Conservation (phyloP, 2,329 filamentous ascomycete species). For the Fusarium haematococcum region DNA sequence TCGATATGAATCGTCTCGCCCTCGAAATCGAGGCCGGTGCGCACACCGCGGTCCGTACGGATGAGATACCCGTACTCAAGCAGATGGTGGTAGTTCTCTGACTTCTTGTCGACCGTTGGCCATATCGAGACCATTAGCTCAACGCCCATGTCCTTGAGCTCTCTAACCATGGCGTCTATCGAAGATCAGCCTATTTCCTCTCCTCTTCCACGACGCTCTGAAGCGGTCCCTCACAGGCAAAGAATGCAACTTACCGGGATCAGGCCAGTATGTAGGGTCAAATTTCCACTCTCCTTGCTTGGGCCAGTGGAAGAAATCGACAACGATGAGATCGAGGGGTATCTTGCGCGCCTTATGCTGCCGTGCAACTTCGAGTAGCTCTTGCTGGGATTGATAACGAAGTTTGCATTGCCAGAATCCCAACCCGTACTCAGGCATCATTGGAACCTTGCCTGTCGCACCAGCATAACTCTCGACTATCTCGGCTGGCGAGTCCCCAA, state of each 20-base stretch:
- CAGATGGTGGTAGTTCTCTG: constrained; percentile 72
- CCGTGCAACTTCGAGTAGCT: constrained; percentile 69
- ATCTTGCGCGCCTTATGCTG: constrained; percentile 67
- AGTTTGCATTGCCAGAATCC: constrained; percentile 78
- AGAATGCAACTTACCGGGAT: constrained; percentile 59
- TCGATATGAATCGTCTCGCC: constrained; percentile 72
- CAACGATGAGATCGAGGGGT: constrained; percentile 74
- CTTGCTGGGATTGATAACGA: constrained; percentile 74
- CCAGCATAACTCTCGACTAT: constrained; percentile 68
- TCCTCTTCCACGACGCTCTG: fast-evolving
- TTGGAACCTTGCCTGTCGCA: constrained; percentile 69
- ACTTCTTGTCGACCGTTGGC: constrained; percentile 71
- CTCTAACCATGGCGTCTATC: constrained; percentile 69
- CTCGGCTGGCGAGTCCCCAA: constrained; percentile 64
- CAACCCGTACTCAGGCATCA: constrained; percentile 77
- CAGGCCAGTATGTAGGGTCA: constrained; percentile 72
- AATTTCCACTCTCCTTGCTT: constrained; percentile 77
- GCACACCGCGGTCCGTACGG: constrained; percentile 68
- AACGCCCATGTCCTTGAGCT: constrained; percentile 68
- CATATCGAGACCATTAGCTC: constrained; percentile 78
- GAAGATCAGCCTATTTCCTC: background rate
- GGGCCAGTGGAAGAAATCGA: constrained; percentile 77
- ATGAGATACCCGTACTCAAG: constrained; percentile 70
- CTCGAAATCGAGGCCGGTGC: constrained; percentile 68
- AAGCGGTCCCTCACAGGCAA: too few relatives aligned